These are phyloP conservation scores for Elongisporangium senticosum DNA, from an alignment of 352 stramenopile species.

Conservation along the genomic window DNA sequence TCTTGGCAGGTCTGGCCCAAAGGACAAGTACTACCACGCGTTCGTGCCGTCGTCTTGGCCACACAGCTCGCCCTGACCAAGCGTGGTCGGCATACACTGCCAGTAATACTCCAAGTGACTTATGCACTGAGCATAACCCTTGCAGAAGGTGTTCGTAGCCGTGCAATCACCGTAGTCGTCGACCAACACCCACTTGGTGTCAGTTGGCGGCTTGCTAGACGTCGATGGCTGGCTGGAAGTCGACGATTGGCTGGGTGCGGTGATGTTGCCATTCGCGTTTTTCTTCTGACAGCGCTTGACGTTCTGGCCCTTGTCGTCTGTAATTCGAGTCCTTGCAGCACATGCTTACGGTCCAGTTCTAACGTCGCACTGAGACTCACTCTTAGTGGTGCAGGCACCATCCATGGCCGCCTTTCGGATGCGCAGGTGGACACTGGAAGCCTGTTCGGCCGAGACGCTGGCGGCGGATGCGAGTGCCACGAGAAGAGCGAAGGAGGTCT, in stretches of 20 bases:
- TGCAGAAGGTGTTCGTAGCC: constrained; percentile 9
- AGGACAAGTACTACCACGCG: constrained; percentile 24
- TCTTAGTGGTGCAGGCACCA: constrained; percentile 2
- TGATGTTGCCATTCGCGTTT: not conserved
- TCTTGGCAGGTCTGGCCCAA: constrained; percentile 17
- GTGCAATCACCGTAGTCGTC: constrained; percentile 17
- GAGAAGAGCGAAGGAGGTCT: too few species aligned
- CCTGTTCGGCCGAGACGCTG: not conserved
- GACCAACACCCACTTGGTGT: constrained; percentile 2
- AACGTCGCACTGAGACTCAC: constrained; percentile 6
- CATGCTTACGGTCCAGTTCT: constrained; percentile 9
- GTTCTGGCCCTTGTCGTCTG: constrained; percentile 3
- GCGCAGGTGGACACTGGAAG: not conserved
- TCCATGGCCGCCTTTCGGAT: too few species aligned
- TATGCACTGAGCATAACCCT: constrained; percentile 10
- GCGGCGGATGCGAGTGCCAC: too few species aligned
- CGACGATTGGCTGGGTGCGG: not conserved
- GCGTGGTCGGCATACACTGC: constrained; percentile 23
- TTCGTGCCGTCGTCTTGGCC: constrained; percentile 23
- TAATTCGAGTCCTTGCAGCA: constrained; percentile 8
- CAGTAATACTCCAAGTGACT: constrained; percentile 18
- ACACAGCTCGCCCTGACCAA: constrained; percentile 19
- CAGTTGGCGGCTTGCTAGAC: too few species aligned
- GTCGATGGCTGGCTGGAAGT: too few species aligned
- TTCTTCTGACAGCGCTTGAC: constrained; percentile 4